Conservation (phyloP, 73 alveolate genomes). For the Effrenium voratum region DNA sequence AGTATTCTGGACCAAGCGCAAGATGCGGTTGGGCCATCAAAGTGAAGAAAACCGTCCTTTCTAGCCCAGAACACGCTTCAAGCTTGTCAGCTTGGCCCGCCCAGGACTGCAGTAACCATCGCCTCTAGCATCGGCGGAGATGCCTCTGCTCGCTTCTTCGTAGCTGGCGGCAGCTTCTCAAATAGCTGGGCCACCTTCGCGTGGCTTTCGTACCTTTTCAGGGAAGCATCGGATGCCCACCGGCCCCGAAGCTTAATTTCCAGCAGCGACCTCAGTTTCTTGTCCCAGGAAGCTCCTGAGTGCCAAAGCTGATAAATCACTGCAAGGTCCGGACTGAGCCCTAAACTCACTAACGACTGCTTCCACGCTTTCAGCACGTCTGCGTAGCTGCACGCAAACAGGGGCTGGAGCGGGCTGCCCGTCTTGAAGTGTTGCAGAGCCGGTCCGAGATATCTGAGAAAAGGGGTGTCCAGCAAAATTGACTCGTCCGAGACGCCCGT, state of each 20-base stretch:
- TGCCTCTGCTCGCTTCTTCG: background rate
- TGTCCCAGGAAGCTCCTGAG: slow-evolving; percentile 43
- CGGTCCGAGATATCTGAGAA: too few relatives aligned
- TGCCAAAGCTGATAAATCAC: slow-evolving; percentile 34
- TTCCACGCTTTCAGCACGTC: background rate
- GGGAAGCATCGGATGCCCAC: slow-evolving; percentile 53
- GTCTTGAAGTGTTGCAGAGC: too few relatives aligned
- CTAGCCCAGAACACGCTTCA: too few relatives aligned
- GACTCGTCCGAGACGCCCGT: slow-evolving; percentile 45
- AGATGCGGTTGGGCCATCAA: too few relatives aligned
- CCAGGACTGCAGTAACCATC: too few relatives aligned
- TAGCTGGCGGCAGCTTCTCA: background rate
- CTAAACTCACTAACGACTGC: background rate
- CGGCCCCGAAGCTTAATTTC: slow-evolving; percentile 78
- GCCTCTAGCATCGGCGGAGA: too few relatives aligned
- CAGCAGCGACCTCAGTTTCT: background rate
- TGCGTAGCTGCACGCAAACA: background rate
- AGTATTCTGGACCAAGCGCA: too few relatives aligned
- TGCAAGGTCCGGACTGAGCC: background rate
- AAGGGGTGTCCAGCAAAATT: slow-evolving; percentile 26
- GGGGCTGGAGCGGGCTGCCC: background rate
- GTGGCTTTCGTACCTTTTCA: slow-evolving; percentile 38
- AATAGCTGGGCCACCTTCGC: slow-evolving; percentile 51
- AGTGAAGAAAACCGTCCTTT: too few relatives aligned
- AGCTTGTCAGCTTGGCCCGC: too few relatives aligned